These are phyloP conservation scores for Quercus suber DNA, from an alignment of 306 rosid genomes.

Conservation along the genomic window DNA sequence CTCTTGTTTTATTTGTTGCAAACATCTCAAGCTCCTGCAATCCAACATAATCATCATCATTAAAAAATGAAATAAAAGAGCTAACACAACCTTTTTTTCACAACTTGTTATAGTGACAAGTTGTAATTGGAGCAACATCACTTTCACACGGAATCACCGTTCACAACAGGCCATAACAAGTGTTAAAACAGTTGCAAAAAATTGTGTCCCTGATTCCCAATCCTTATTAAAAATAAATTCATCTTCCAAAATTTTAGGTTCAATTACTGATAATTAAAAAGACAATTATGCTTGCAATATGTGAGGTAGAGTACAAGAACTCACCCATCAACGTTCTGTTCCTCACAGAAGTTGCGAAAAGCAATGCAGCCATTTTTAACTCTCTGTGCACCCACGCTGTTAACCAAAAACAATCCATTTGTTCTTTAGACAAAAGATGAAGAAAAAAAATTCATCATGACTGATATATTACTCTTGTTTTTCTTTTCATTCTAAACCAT, in stretches of 20 bases:
- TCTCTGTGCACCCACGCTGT: slow-evolving; percentile 91
- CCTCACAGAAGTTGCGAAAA: slow-evolving; percentile 83
- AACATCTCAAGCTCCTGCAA: slow-evolving; percentile 76
- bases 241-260: background rate
- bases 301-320: slow-evolving; percentile 30
- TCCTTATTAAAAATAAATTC: background rate
- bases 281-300: background rate
- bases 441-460: background rate
- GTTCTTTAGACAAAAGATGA: slow-evolving; percentile 11
- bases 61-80: background rate
- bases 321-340: slow-evolving; percentile 78
- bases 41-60: slow-evolving; percentile 12
- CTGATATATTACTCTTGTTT: background rate
- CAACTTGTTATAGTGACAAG: too few relatives aligned
- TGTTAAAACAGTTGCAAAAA: too few relatives aligned
- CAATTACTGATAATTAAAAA: background rate
- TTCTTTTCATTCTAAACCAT: background rate
- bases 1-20: slow-evolving; percentile 88
- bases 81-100: too few relatives aligned
- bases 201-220: too few relatives aligned
- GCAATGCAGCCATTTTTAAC: slow-evolving; percentile 80
- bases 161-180: too few relatives aligned
- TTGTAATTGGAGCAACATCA: too few relatives aligned
- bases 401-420: slow-evolving; percentile 17
- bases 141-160: too few relatives aligned